Percentiles rank a stretch among this genome's conserved stretches.
Evolutionary conservation across 768 basidiomycete genomes (phyloP).

Genomic region (Hydnum rufescens): DNA sequence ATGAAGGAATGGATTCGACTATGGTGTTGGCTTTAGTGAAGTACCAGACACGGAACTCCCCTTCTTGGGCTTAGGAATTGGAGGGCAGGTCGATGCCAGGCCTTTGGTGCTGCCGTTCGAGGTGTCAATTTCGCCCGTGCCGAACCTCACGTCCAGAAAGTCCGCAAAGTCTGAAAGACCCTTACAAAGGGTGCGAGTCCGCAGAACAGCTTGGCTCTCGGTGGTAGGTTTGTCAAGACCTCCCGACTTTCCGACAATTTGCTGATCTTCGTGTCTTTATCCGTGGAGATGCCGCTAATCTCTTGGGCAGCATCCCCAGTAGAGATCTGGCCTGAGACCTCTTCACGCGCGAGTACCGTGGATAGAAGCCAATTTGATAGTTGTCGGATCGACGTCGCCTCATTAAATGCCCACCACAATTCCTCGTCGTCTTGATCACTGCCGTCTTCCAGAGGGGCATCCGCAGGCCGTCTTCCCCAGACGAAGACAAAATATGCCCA

Average conservation of each 20-base stretch:
- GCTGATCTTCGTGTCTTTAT: neutral
- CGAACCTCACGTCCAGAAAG: conserved; percentile 13
- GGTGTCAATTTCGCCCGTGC: too few species aligned
- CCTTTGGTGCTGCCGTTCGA: too few species aligned
- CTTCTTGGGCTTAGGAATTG: too few species aligned
- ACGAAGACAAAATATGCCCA: conserved; percentile 3
- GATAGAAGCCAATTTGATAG: neutral
- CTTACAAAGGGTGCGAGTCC: neutral
- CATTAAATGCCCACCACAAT: neutral
- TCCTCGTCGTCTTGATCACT: neutral
- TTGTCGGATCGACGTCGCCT: neutral
- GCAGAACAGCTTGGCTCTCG: neutral
- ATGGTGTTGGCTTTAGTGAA: too few species aligned
- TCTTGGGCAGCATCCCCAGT: neutral
- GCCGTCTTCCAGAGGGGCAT: neutral
- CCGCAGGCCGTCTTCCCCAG: neutral
- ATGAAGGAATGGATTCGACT: too few species aligned
- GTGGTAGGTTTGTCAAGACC: neutral
- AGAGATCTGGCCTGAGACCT: neutral
- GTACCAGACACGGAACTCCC: too few species aligned
- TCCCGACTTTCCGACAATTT: neutral
- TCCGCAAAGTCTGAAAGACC: neutral
- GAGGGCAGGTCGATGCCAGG: too few species aligned
- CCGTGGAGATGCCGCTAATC: neutral
- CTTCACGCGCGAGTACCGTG: neutral